Evolutionary conservation across 345 rosid species (phyloP).

Genomic region (Lumnitzera racemosa): DNA sequence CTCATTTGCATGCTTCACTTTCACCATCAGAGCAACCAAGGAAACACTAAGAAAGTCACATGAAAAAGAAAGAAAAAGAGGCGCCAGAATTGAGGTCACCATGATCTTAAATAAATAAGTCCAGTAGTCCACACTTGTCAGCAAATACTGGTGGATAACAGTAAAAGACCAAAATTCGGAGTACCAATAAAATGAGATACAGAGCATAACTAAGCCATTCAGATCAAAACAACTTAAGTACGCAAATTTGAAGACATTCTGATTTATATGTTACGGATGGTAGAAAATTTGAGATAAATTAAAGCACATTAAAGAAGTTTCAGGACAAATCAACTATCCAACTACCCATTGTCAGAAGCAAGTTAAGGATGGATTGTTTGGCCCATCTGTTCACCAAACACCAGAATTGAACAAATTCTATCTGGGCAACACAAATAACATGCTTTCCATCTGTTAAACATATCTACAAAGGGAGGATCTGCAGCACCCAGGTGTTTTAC

Average conservation of each 20-base stretch:
- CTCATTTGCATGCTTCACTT: too few relatives aligned
- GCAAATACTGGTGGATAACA: too few relatives aligned
- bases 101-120: too few relatives aligned
- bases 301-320: conserved; percentile 33
- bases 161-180: too few relatives aligned
- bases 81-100: too few relatives aligned
- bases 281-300: conserved; percentile 20
- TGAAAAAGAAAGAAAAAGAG: too few relatives aligned
- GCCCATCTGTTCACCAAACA: conserved; percentile 19
- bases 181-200: too few relatives aligned
- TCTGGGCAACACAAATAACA: conserved; percentile 28
- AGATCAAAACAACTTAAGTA: conserved; percentile 13
- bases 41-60: too few relatives aligned
- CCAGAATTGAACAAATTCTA: conserved; percentile 24
- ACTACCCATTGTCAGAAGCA: conserved; percentile 11
- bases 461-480: conserved; percentile 46
- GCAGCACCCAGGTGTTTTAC: conserved; percentile 34
- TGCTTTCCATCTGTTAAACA: conserved; percentile 39
- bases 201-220: conserved; percentile 1
- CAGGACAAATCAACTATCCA: conserved; percentile 24
- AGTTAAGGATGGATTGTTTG: conserved; percentile 8
- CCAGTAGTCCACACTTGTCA: too few relatives aligned
- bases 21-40: too few relatives aligned
- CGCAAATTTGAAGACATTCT: conserved; percentile 28
- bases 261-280: conserved; percentile 18